Percentiles rank a stretch among this genome's conserved stretches.
Evolutionary conservation across 495 filamentous ascomycete genomes (phyloP).

Genomic region (Schizothecium vesticola): DNA sequence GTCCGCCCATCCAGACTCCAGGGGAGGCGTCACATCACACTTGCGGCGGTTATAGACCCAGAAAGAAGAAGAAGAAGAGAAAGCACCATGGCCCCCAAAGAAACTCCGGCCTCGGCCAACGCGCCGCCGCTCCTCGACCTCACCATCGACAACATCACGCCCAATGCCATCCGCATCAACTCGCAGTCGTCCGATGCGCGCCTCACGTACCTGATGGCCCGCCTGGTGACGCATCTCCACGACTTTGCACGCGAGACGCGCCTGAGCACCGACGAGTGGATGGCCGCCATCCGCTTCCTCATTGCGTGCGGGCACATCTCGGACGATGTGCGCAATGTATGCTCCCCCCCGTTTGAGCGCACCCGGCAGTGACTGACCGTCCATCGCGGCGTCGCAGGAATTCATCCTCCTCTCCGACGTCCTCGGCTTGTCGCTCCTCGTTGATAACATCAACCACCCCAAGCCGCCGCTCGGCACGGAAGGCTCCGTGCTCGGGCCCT

Average conservation of each 20-base stretch:
- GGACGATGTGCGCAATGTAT: slow-evolving; percentile 55
- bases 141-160: slow-evolving; percentile 78
- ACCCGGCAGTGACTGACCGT: background rate
- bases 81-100: slow-evolving; percentile 9
- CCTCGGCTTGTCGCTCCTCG: slow-evolving; percentile 81
- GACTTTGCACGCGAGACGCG: slow-evolving; percentile 79
- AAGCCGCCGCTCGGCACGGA: slow-evolving; percentile 72
- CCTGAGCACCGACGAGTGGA: slow-evolving; percentile 76
- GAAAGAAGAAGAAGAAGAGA: background rate
- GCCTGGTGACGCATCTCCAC: slow-evolving; percentile 73
- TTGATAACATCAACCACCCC: slow-evolving; percentile 89
- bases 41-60: background rate
- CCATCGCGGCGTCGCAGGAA: slow-evolving; percentile 50
- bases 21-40: background rate
- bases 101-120: background rate
- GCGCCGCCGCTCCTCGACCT: slow-evolving; percentile 57
- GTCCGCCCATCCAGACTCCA: background rate
- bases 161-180: slow-evolving; percentile 69
- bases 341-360: no score
- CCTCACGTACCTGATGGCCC: slow-evolving; percentile 65
- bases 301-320: slow-evolving; percentile 69
- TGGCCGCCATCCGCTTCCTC: slow-evolving; percentile 64
- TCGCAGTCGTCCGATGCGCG: slow-evolving; percentile 61
- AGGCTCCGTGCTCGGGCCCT: slow-evolving; percentile 85
- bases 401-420: slow-evolving; percentile 93